phyloP scores from a whole-genome alignment of 2,329 filamentous ascomycete species.

The Helicocarpus griseus region DNA sequence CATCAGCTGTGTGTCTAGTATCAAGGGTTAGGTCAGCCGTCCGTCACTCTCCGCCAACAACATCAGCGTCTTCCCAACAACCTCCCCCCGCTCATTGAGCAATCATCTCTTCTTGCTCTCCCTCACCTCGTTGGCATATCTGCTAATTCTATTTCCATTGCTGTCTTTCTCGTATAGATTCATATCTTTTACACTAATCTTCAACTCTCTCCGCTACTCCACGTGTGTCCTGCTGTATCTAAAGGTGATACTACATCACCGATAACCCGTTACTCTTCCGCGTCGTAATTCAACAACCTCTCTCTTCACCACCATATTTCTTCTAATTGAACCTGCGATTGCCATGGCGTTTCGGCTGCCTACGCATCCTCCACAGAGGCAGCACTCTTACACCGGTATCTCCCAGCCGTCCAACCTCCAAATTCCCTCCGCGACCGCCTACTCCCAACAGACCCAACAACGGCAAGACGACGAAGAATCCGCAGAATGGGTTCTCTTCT shows the following conservation, averaged over 20 bases:
- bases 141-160: background rate
- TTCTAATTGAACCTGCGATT: background rate
- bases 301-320: background rate
- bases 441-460: background rate
- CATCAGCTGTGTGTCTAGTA: background rate
- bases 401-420: conserved; percentile 18
- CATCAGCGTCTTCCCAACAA: background rate
- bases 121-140: background rate
- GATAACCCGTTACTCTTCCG: no score
- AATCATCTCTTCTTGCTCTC: background rate
- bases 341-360: conserved; percentile 31
- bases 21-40: background rate
- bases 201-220: background rate
- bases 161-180: background rate
- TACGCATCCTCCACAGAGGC: conserved; percentile 26
- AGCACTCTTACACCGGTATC: conserved; percentile 21
- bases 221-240: background rate
- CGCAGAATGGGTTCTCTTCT: conserved; percentile 95
- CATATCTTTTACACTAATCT: background rate
- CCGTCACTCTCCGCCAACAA: background rate
- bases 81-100: background rate
- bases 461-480: conserved; percentile 54
- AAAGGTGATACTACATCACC: background rate
- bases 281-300: background rate
- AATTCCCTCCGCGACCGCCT: conserved; percentile 14